phyloP scores from a whole-genome alignment of 306 rosid species.

The Glycine latifolia region DNA sequence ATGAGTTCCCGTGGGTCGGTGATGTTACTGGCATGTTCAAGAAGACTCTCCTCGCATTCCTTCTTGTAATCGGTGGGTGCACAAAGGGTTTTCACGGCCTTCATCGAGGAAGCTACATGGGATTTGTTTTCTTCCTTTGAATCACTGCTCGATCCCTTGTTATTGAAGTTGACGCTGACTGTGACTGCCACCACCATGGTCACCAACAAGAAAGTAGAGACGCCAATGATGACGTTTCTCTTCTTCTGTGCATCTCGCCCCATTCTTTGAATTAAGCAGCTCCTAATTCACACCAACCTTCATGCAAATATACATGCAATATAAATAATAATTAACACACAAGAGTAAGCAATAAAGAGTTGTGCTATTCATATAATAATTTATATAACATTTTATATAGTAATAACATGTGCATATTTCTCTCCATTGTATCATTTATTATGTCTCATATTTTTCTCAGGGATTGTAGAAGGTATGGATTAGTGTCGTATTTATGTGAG shows the following conservation, averaged over 20 bases:
- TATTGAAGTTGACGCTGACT: slow-evolving; percentile 13
- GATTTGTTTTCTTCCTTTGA: not conserved
- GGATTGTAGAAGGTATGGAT: no score
- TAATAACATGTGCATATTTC: no score
- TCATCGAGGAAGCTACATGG: slow-evolving; percentile 44
- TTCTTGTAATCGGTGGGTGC: slow-evolving; percentile 63
- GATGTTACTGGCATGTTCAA: slow-evolving; percentile 44
- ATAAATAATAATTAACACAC: no score
- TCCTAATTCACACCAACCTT: slow-evolving; percentile 30
- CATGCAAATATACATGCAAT: not conserved
- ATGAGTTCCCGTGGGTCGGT: slow-evolving; percentile 66
- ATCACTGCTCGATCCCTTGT: rapidly evolving
- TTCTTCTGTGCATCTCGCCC: slow-evolving; percentile 35
- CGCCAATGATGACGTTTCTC: slow-evolving; percentile 52
- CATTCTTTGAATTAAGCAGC: slow-evolving; percentile 46
- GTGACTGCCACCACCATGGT: slow-evolving; percentile 77
- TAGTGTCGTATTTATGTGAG: no score
- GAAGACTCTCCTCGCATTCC: slow-evolving; percentile 63
- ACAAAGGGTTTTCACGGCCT: slow-evolving; percentile 68
- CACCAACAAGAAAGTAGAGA: slow-evolving; percentile 63
- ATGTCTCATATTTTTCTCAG: no score
- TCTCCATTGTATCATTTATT: no score
- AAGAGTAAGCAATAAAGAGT: no score
- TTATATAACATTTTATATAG: no score
- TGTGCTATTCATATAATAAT: no score